Evolutionary conservation across 495 filamentous ascomycete species (phyloP).

Genomic region (Viridothelium virens): DNA sequence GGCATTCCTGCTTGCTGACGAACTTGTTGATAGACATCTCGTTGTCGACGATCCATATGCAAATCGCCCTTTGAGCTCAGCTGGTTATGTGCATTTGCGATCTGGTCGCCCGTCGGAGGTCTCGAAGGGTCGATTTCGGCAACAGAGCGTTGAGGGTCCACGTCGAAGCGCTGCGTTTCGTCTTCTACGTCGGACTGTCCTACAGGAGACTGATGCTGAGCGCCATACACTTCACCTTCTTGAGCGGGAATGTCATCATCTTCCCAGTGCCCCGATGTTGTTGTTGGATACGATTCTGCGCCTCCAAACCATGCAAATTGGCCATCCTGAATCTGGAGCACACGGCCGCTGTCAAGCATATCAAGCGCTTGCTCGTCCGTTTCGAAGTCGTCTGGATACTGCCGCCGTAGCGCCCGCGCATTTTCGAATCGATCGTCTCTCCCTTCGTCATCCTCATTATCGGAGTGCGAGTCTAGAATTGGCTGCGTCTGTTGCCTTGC

Average conservation of each 20-base stretch:
- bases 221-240: background rate
- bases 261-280: slow-evolving; percentile 21
- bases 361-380: slow-evolving; percentile 2
- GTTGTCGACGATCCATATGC: background rate
- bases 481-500: background rate
- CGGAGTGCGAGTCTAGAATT: background rate
- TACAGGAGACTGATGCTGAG: background rate
- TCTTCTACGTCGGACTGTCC: background rate
- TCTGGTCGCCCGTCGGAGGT: background rate
- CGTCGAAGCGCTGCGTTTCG: background rate
- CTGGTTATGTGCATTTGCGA: background rate
- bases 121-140: background rate
- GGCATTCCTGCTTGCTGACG: background rate
- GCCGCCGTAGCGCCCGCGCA: background rate
- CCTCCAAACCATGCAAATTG: background rate
- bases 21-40: background rate
- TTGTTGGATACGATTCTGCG: slow-evolving; percentile 23
- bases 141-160: background rate
- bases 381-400: background rate
- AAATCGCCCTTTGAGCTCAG: background rate
- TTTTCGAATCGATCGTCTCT: background rate
- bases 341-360: background rate
- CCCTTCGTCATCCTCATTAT: slow-evolving; percentile 5
- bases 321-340: background rate
- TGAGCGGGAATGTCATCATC: background rate